Base-by-base conservation (phyloP, 768 basidiomycete species). In the Kockovaella imperatae region DNA sequence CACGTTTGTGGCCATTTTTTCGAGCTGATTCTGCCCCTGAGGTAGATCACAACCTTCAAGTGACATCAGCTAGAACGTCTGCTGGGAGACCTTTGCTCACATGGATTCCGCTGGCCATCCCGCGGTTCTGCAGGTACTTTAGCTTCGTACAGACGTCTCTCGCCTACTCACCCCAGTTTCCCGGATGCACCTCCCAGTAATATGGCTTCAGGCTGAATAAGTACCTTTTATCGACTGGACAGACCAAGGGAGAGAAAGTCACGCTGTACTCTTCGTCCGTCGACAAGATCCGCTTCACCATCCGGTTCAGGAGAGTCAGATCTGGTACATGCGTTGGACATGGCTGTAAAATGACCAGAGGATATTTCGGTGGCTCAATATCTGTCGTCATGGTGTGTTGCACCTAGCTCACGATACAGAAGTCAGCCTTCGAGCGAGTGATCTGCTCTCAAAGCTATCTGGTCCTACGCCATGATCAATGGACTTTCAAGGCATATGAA, bases 91-190 rank as follows among this genome's bases (percentile, higher is more conserved):
- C 3, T 14, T 3, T 4, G 24, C 54, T 34, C 23, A 56, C 54
- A 48, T 10, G 50, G 54, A 23, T 56, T 56, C 17, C 50, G n/a
- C 28, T 36, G 40, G 3, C 54, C 54, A 49, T 56, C 54, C 0
- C 54, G 45, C n/a, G 45, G 42, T 25, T 44, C 54, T 55, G 28
- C 17, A n/a, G n/a, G n/a, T n/a, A 18, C 2, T 11, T 45, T 28
- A 53, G 42, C 38, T 35, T 20, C 13, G 36, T 20, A 38, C 18
- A 38, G n/a, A 10, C 15, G n/a, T 18, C 29, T 21, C 3, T 29
- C n/a, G 8, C 3, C 18, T 20, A 48, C 54, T 47, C 26, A 51
- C 54, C 54, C 50, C 50, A 56, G 5, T 47, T 40, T 6, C 54
- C 54, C 5, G 32, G 31, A 6, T 29, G 26, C 4, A 15, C 15